Conservation (phyloP, 768 basidiomycete genomes). For the Russula ochroleuca region DNA sequence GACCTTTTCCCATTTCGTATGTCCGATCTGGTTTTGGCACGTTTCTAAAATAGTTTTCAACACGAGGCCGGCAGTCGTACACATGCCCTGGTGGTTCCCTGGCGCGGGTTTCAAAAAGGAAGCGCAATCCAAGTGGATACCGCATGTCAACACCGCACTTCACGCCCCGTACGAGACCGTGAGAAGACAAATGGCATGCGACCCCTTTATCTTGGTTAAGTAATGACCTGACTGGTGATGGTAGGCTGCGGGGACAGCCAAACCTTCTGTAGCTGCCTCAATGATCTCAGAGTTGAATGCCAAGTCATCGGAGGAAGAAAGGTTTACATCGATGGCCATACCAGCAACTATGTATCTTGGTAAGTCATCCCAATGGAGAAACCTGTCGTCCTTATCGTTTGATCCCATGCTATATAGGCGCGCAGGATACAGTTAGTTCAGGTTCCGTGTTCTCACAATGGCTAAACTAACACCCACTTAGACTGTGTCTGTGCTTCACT, state of each 20-base stretch:
- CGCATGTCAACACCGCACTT: conserved; percentile 20
- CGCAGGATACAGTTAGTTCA: conserved; percentile 9
- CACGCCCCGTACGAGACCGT: conserved; percentile 24
- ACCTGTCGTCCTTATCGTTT: neutral
- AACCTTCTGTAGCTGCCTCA: conserved; percentile 6
- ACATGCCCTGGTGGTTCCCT: conserved; percentile 30
- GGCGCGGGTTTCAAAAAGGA: conserved; percentile 28
- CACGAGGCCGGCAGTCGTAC: conserved; percentile 8
- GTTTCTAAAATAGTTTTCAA: neutral
- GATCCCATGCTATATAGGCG: neutral
- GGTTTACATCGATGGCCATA: neutral
- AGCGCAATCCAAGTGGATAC: conserved; percentile 19
- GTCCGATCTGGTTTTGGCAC: neutral
- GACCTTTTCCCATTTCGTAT: conserved; percentile 12
- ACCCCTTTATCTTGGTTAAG: neutral
- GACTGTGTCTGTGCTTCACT: conserved; percentile 29
- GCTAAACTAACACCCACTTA: neutral
- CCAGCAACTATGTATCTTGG: conserved; percentile 12
- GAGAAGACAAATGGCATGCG: conserved; percentile 11
- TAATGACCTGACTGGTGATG: neutral
- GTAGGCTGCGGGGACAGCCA: conserved; percentile 1
- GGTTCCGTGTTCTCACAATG: neutral
- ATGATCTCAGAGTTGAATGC: conserved; percentile 11
- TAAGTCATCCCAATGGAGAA: neutral
- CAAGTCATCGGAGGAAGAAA: conserved; percentile 4